Evolutionary conservation across 1,284 basidiomycete species (phyloP), one percentile per base, ranked within the genome.

Genomic region (Gomphus bonarii): DNA sequence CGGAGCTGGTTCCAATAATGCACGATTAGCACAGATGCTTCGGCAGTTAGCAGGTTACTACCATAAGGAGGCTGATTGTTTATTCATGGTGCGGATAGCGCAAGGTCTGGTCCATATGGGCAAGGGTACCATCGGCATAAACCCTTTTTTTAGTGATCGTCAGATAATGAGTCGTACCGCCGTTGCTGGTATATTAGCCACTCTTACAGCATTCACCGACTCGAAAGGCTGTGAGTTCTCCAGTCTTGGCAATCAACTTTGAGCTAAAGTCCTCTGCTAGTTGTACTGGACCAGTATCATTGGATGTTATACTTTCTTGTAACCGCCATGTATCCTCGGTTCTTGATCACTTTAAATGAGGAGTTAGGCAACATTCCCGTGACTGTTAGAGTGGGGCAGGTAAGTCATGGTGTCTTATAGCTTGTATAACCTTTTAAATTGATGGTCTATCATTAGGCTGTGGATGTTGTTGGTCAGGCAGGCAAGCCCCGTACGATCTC

Each of bases 21-120:
- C 97, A 3, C 85, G 95, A 48, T 78, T 99, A 35, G 95, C 89
- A 16, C 97, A 99, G 73, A 97, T 99, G 93, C 81, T 99, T 50
- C 80, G 97, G 50, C 92, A 95, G 68, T 79, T 99, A 1, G 95
- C 97, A 11, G 90, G 89, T 14, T 99, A 99, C 75, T 99, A 99
- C 72, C 82, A 90, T 73, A 98, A 97, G 72, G 97, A 99, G 71
- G 85, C 94, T 2, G 94, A 99, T 68, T 97, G 93, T 67, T 73
- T 99, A 64, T 99, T 99, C 72, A 91, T 93, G 79, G 95, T 98
- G 12, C 86, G 97, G 58, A 84, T 99, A 56, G 91, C 95, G 3
- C 95, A 99, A 71, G 97, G 97, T 22, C 72, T 99, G 61, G 89
- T 99, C 14, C 92, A 98, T 70, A 95, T 99, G 95, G 97, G 97